Conservation (phyloP, 768 basidiomycete species). For the Boletales sp. region DNA sequence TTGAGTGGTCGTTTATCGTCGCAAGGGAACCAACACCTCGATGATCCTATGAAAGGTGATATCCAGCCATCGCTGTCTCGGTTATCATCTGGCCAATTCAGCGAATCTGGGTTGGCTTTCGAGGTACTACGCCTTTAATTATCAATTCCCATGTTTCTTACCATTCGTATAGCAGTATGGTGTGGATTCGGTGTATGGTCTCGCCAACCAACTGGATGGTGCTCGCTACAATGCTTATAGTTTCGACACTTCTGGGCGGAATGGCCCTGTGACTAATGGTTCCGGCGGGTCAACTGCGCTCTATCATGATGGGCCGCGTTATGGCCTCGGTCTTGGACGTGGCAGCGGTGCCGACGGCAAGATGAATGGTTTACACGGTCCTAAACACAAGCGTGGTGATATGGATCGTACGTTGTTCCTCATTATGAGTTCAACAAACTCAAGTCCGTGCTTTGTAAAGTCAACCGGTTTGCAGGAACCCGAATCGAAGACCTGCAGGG, state of each 20-base stretch:
- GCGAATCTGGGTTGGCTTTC: conserved; percentile 51
- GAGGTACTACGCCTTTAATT: conserved; percentile 40
- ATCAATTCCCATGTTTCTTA: conserved; percentile 6
- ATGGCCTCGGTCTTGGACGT: conserved; percentile 64
- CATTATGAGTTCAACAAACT: background rate
- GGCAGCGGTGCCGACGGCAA: conserved; percentile 61
- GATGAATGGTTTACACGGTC: conserved; percentile 87
- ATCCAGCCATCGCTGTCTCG: conserved; percentile 74
- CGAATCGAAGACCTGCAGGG: conserved; percentile 93
- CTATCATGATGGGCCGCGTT: conserved; percentile 75
- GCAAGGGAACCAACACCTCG: conserved; percentile 40
- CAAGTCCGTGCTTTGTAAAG: conserved; percentile 34
- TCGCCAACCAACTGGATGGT: conserved; percentile 48
- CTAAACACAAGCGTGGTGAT: conserved; percentile 93
- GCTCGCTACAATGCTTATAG: conserved; percentile 56
- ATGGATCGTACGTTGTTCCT: conserved; percentile 76
- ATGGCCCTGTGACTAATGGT: conserved; percentile 31
- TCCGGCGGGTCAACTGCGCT: conserved; percentile 67
- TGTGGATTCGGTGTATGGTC: conserved; percentile 48
- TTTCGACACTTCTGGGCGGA: conserved; percentile 47
- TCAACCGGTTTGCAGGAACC: conserved; percentile 96
- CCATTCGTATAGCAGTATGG: conserved; percentile 45
- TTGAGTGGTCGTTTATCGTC: conserved; percentile 63
- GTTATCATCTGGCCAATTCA: conserved; percentile 55
- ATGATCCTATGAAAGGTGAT: conserved; percentile 51